Evolutionary conservation across 441 rosid genomes (phyloP).

Genomic region (Arabidopsis lyrata): DNA sequence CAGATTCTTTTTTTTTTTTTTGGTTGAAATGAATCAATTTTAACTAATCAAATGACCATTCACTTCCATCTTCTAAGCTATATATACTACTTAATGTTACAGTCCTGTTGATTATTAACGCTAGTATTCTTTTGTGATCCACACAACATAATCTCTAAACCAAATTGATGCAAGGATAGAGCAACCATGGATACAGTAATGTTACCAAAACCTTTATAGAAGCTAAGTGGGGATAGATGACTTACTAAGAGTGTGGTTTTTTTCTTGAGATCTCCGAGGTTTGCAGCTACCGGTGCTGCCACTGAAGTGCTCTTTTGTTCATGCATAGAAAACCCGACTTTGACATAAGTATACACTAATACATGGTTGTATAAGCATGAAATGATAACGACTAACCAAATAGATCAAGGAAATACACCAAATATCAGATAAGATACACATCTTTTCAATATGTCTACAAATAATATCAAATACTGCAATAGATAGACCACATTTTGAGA

Average conservation of each 20-base stretch:
- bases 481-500: not conserved
- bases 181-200: conserved; percentile 4
- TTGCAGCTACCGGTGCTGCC: conserved; percentile 35
- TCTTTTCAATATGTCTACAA: not conserved
- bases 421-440: conserved; percentile 10
- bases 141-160: conserved; percentile 17
- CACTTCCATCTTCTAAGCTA: not conserved
- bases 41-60: conserved; percentile 5
- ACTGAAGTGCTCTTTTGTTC: conserved; percentile 17
- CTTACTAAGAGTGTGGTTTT: conserved; percentile 38
- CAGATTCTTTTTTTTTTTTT: not conserved
- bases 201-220: conserved; percentile 2
- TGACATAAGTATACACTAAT: conserved; percentile 20
- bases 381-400: conserved; percentile 21
- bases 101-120: not conserved
- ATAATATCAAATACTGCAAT: not conserved
- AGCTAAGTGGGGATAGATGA: conserved; percentile 8
- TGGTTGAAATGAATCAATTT: not conserved
- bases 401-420: not conserved
- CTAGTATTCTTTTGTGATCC: not conserved
- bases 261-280: conserved; percentile 28
- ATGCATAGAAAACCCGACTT: not conserved
- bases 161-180: conserved; percentile 8
- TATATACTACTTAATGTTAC: not conserved
- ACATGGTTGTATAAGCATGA: not conserved